Percentiles rank a stretch among this genome's conserved stretches.
phyloP scores from a whole-genome alignment of 2,329 filamentous ascomycete species.

The Dactylellina haptotyla region DNA sequence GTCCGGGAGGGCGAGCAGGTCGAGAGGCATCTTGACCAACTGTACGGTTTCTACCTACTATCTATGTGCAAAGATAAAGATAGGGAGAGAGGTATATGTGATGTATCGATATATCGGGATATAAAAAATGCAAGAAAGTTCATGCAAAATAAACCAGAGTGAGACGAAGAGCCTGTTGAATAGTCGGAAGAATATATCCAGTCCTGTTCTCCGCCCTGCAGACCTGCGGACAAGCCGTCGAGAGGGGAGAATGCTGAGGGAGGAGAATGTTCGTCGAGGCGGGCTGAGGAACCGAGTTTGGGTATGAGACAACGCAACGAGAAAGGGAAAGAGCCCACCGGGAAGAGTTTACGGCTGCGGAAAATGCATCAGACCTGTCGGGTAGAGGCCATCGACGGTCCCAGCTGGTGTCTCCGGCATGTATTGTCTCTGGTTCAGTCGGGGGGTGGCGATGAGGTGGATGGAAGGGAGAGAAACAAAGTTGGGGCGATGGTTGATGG shows the following conservation, averaged over 20 bases:
- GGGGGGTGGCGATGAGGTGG: not conserved
- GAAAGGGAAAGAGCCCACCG: not conserved
- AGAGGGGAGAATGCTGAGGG: too few relatives aligned
- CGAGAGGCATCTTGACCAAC: slow-evolving; percentile 34
- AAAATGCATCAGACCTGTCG: slow-evolving; percentile 24
- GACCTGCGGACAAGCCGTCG: not conserved
- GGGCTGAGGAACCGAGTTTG: not conserved
- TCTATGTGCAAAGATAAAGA: not conserved
- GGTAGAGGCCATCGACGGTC: slow-evolving; percentile 4
- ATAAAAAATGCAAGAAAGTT: too few relatives aligned
- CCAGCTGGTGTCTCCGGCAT: slow-evolving; percentile 4
- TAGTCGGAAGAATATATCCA: too few relatives aligned
- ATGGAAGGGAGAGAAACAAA: slow-evolving; percentile 9
- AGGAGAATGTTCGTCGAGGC: not conserved
- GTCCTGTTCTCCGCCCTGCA: too few relatives aligned
- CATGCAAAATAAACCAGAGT: too few relatives aligned
- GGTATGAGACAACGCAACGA: not conserved
- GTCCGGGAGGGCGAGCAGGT: slow-evolving; percentile 44
- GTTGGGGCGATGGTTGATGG: not conserved
- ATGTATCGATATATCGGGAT: too few relatives aligned
- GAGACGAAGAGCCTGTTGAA: too few relatives aligned
- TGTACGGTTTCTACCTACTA: too few relatives aligned
- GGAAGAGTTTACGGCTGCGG: slow-evolving; percentile 11
- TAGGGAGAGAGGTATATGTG: too few relatives aligned
- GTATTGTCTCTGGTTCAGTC: slow-evolving; percentile 3